Base-by-base conservation (phyloP, 306 rosid species). In the Inga oerstediana region DNA sequence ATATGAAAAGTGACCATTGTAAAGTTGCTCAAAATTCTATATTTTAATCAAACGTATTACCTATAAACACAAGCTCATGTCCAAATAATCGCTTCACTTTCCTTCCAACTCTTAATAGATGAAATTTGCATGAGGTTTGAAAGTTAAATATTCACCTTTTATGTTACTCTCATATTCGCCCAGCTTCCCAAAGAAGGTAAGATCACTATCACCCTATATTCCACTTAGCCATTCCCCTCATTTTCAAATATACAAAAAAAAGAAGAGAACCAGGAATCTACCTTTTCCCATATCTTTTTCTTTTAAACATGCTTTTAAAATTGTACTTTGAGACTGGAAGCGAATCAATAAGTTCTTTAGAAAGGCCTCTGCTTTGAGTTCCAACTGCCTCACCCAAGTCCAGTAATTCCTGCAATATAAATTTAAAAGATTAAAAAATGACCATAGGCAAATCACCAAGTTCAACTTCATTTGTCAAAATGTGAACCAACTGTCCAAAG, bases 371-470 rank as follows among this genome's bases (percentile, higher is more conserved):
- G 84, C 90, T 92, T 88, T 95, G 87, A 71, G 93, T 91, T 85
- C 97, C 98, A 81, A 93, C 95, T 49, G 97, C 90, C 84, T 95
- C 98, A 51, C 98, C 97, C 79, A 93, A 85, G 85, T 93, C 95
- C 65, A 95, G 89, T 62, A 93, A 86, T 84, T 93, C 98, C 98
- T 95, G 86, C 41, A 72, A 68, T 68, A 79, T 41, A 82, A 74
- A 78, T 41, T 15, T 79, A 37, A 79, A 64, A 76, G 78, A 73
- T 45, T 49, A 76, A 81, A 14, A 79, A 71, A 79, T 45, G 37
- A 62, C 44, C 59, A 81, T 20, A 39, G 12, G 32, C 16, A 32
- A 32, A 84, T 58, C 77, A 75, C 79, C 54, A 54, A 76, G 49
- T 72, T 66, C 76, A 69, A 35, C 71, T 77, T 70, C 20, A 69